These are phyloP conservation scores for Epichloe sibirici DNA, from an alignment of 2,329 filamentous ascomycete species.

Conservation along the genomic window DNA sequence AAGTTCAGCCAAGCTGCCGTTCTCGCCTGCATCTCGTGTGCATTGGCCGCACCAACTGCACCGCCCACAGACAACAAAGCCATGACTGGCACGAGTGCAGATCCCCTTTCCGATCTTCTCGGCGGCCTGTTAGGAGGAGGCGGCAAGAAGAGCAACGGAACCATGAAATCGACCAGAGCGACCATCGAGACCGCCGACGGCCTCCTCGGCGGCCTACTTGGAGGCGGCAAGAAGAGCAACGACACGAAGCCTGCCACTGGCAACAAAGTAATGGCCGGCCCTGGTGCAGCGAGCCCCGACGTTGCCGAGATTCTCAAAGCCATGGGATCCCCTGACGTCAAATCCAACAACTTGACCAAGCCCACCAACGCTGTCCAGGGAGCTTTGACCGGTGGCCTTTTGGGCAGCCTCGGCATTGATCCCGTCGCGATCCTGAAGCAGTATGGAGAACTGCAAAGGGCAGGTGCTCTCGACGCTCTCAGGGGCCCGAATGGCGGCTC, in stretches of 20 bases:
- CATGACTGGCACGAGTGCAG: background rate
- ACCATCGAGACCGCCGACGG: too few relatives aligned
- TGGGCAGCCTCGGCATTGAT: background rate
- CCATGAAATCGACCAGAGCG: too few relatives aligned
- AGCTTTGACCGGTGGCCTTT: background rate
- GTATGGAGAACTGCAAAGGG: background rate
- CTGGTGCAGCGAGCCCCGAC: background rate
- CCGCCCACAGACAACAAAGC: background rate
- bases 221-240: too few relatives aligned
- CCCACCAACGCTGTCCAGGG: background rate
- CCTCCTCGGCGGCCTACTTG: too few relatives aligned
- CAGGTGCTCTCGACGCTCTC: background rate
- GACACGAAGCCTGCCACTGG: background rate
- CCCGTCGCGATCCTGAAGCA: background rate
- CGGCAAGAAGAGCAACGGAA: too few relatives aligned
- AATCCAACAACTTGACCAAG: background rate
- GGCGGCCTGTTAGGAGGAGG: too few relatives aligned
- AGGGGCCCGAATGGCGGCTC: background rate
- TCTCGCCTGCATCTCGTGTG: constrained; percentile 1
- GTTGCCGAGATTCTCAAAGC: background rate
- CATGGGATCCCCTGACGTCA: background rate
- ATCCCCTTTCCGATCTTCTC: background rate
- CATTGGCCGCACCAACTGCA: background rate
- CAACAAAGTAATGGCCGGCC: background rate
- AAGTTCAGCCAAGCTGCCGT: background rate